phyloP scores from a whole-genome alignment of 768 basidiomycete species.

The Tylopilus intermedius region DNA sequence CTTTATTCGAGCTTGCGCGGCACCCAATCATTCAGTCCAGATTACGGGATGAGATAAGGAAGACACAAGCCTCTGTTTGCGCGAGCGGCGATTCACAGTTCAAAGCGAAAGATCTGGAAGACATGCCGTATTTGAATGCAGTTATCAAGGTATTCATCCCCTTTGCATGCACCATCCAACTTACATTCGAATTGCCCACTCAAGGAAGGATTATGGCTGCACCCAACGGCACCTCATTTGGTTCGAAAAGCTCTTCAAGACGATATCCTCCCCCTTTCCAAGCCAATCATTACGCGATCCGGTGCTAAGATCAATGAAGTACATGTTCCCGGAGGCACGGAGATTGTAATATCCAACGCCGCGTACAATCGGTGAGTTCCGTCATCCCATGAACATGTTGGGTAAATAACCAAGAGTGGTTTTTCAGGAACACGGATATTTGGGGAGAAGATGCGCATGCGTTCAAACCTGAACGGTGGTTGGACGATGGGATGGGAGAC shows the following conservation, averaged over 20 bases:
- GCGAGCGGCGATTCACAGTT: no score
- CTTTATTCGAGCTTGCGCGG: no score
- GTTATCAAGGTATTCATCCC: no score
- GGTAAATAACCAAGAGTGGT: neutral
- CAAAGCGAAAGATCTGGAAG: no score
- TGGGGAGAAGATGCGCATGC: constrained; percentile 26
- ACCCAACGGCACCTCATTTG: constrained; percentile 45
- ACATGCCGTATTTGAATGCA: no score
- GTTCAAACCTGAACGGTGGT: constrained; percentile 17
- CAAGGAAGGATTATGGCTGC: constrained; percentile 43
- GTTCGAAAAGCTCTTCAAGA: constrained; percentile 47
- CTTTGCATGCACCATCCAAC: constrained; percentile 13
- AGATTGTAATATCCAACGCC: constrained; percentile 46
- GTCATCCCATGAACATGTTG: neutral
- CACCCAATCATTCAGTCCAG: no score
- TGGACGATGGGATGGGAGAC: neutral
- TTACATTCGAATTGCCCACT: neutral
- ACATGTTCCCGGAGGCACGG: constrained; percentile 46
- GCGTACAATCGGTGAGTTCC: constrained; percentile 49
- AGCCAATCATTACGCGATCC: constrained; percentile 41
- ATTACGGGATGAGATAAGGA: no score
- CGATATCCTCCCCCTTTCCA: constrained; percentile 56
- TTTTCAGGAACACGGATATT: constrained; percentile 13
- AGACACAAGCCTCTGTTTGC: no score
- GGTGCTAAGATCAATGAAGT: constrained; percentile 41